These are phyloP conservation scores for Teratosphaeria destructans DNA, from an alignment of 2,329 filamentous ascomycete species.

Conservation along the genomic window DNA sequence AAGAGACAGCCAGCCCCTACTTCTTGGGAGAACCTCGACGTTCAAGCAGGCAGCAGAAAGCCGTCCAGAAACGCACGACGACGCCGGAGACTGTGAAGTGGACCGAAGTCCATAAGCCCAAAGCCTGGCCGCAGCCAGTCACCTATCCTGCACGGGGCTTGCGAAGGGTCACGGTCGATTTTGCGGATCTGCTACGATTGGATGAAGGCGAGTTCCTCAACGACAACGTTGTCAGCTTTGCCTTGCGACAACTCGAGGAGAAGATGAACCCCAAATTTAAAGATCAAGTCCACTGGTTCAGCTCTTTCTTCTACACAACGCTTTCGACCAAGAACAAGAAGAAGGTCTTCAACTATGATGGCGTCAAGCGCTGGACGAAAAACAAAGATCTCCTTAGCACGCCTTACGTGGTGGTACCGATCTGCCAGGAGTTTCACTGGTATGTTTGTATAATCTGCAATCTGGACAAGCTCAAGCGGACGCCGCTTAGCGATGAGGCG, in stretches of 20 bases:
- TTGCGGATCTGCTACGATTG: constrained; percentile 63
- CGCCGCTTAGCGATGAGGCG: constrained; percentile 4
- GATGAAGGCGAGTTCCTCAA: constrained; percentile 83
- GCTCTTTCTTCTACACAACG: constrained; percentile 80
- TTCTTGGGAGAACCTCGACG: not conserved
- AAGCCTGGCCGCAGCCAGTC: constrained; percentile 37
- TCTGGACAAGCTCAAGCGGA: constrained; percentile 50
- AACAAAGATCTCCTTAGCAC: constrained; percentile 74
- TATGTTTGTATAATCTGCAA: constrained; percentile 95
- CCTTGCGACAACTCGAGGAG: constrained; percentile 47
- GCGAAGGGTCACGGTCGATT: constrained; percentile 56
- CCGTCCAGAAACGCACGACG: not conserved
- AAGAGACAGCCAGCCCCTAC: not conserved
- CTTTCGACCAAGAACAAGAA: constrained; percentile 49
- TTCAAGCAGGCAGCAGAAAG: not conserved
- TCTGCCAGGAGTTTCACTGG: constrained; percentile 82
- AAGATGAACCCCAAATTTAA: constrained; percentile 27
- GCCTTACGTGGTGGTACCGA: constrained; percentile 83
- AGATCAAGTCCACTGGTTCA: constrained; percentile 71
- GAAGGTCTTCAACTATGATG: constrained; percentile 65
- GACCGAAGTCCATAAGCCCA: constrained; percentile 12
- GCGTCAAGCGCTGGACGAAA: constrained; percentile 78
- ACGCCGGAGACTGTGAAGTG: constrained; percentile 8
- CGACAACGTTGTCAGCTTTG: constrained; percentile 85
- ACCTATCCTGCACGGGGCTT: constrained; percentile 50